phyloP scores from a whole-genome alignment of 208 protist genomes.

The Crithidia sp. region DNA sequence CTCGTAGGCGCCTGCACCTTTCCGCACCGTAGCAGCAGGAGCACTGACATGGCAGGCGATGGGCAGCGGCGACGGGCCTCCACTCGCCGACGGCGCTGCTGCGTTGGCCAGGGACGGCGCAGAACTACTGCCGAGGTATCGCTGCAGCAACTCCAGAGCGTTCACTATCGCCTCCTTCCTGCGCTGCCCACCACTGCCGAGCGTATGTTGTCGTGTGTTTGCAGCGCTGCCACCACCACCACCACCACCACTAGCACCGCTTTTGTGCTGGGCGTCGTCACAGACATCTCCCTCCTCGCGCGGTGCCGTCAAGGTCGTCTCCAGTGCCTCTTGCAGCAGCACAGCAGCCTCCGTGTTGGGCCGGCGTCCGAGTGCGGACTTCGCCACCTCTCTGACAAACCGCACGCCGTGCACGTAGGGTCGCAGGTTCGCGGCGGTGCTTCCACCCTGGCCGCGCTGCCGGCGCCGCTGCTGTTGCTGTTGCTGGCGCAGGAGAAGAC shows the following conservation, averaged over 20 bases:
- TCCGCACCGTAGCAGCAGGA: no score
- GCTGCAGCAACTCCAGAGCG: constrained; percentile 33
- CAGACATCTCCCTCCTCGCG: not conserved
- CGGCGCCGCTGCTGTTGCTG: constrained; percentile 35
- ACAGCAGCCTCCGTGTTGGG: constrained; percentile 23
- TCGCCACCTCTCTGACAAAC: constrained; percentile 27
- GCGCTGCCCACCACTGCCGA: not conserved
- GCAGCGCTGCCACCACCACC: no score
- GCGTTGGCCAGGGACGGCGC: not conserved
- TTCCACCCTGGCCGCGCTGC: constrained; percentile 14
- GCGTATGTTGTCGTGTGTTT: no score
- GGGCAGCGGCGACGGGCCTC: no score
- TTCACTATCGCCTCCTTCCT: constrained; percentile 13
- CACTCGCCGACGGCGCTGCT: not conserved
- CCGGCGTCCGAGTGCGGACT: constrained; percentile 16
- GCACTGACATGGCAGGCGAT: no score
- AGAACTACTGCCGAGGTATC: constrained; percentile 15
- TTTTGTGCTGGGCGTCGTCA: not conserved
- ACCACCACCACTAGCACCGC: no score
- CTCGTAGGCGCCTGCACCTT: not conserved
- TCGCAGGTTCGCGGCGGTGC: constrained; percentile 10
- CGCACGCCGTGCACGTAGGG: constrained; percentile 29
- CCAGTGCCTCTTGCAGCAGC: constrained; percentile 28
- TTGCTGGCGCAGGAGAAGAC: constrained; percentile 29
- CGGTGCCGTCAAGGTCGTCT: constrained; percentile 26